Evolutionary conservation across 108 stramenopile species (phyloP), one percentile per base, ranked within the genome.

Genomic region (Cylindrotheca fusiformis): DNA sequence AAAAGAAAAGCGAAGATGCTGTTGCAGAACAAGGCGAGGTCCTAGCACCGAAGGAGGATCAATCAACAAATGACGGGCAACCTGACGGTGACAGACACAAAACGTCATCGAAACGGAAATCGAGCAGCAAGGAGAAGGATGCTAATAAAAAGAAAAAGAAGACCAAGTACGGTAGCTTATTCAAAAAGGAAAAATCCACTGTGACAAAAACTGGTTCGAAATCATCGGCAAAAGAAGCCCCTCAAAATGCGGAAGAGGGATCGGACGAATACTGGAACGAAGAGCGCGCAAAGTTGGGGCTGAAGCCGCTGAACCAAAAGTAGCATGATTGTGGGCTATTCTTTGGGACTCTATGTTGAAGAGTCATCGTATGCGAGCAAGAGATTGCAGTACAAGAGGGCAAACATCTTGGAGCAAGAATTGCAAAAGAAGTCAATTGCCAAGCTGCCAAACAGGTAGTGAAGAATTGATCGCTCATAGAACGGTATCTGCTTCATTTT

Each of bases 211-310:
- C 22, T n/a, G 59, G 53, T 24, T 18, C 27, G 45, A 29, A 50
- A 56, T 18, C 4, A 55, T 18, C 60, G 32, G 32, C 60, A 52
- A 55, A 60, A 10, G 56, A 12, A 10, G 55, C 12, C 6, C 48
- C 5, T 19, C 20, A 52, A 0, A 28, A 6, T 32, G 31, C 58
- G 12, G 69, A 56, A 0, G 77, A 71, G 18, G 64, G 51, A 31
- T 74, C 72, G 8, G 84, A 79, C 3, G 88, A 91, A 58, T 91
- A 83, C 58, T 94, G 93, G 93, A 88, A 94, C 59, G 78, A 81
- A 44, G 65, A 91, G 73, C 72, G 93, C 22, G 82, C 82, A 18
- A 87, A 82, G 48, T 63, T 94, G 14, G 93, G 93, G 24, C 55
- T 94, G 69, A 83, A 82, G 63, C 84, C 86, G 28, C 76, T 93